phyloP scores from a whole-genome alignment of 306 rosid genomes.

The Vicia faba region DNA sequence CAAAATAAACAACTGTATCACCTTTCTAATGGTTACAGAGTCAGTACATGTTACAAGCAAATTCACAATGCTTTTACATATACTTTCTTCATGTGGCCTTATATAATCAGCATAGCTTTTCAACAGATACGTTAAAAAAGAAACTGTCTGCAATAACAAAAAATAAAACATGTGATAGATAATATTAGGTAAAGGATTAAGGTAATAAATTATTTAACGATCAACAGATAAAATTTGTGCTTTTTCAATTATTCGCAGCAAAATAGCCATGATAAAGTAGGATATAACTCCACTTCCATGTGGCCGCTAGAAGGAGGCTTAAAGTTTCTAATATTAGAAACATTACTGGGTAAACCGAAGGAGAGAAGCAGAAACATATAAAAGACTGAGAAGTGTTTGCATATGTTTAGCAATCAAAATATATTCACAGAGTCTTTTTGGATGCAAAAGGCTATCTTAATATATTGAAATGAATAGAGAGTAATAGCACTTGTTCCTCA shows the following conservation, averaged over 20 bases:
- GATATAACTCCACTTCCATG: slow-evolving; percentile 11
- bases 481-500: slow-evolving; percentile 11
- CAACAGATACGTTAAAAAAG: slow-evolving; percentile 90
- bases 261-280: slow-evolving; percentile 28
- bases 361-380: slow-evolving; percentile 16
- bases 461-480: slow-evolving; percentile 18
- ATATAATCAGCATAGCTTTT: slow-evolving; percentile 96
- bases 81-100: slow-evolving; percentile 97
- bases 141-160: slow-evolving; percentile 79
- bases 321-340: slow-evolving; percentile 23
- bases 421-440: slow-evolving; percentile 1
- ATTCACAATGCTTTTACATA: slow-evolving; percentile 97
- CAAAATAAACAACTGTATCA: slow-evolving; percentile 36
- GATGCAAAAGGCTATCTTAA: slow-evolving; percentile 13
- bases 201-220: slow-evolving; percentile 15
- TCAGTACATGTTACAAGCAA: slow-evolving; percentile 97
- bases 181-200: slow-evolving; percentile 27
- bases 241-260: slow-evolving; percentile 8
- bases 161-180: slow-evolving; percentile 33
- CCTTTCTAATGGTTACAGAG: slow-evolving; percentile 98
- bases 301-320: slow-evolving; percentile 15
- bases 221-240: slow-evolving; percentile 2
- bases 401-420: slow-evolving; percentile 15
- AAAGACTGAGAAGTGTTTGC: slow-evolving; percentile 1
- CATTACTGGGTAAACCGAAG: slow-evolving; percentile 4